Conservation (phyloP, 2,329 filamentous ascomycete genomes). For the Alternaria metachromatica region DNA sequence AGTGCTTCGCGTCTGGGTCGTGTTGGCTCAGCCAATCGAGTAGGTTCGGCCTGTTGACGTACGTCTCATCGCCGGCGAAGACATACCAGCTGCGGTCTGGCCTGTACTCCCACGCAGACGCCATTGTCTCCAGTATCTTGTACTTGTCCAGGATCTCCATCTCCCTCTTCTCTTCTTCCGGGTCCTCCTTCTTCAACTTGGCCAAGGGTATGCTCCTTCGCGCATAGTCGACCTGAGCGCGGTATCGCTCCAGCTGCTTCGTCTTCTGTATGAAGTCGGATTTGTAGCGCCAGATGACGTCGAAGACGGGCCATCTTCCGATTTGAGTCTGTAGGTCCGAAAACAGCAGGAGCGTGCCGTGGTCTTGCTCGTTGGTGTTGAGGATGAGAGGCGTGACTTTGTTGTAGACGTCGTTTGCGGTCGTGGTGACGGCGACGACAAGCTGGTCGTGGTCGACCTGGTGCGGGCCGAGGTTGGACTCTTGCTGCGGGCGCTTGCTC, state of each 20-base stretch:
- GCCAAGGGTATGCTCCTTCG: constrained; percentile 37
- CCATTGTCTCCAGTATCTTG: constrained; percentile 49
- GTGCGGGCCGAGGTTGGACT: constrained; percentile 23
- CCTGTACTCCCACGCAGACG: constrained; percentile 42
- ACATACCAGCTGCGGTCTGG: constrained; percentile 64
- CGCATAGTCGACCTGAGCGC: constrained; percentile 40
- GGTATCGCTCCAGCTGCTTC: constrained; percentile 48
- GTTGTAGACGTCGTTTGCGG: constrained; percentile 61
- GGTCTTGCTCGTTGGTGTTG: constrained; percentile 35
- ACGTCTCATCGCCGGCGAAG: constrained; percentile 67
- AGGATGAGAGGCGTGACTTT: constrained; percentile 56
- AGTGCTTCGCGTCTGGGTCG: constrained; percentile 57
- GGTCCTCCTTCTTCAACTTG: constrained; percentile 25
- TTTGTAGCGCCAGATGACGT: constrained; percentile 45
- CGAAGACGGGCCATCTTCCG: constrained; percentile 43
- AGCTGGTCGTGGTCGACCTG: constrained; percentile 42
- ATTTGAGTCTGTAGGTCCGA: constrained; percentile 48
- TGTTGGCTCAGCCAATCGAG: constrained; percentile 60
- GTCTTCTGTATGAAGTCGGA: constrained; percentile 36
- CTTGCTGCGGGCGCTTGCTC: constrained; percentile 22
- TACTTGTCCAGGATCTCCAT: constrained; percentile 44
- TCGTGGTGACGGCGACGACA: constrained; percentile 63
- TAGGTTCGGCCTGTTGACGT: constrained; percentile 61
- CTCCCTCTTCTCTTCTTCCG: constrained; percentile 27
- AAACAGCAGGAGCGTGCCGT: constrained; percentile 48